These are phyloP conservation scores for Trichoderma gracile DNA, from an alignment of 2,329 filamentous ascomycete genomes.

Conservation along the genomic window DNA sequence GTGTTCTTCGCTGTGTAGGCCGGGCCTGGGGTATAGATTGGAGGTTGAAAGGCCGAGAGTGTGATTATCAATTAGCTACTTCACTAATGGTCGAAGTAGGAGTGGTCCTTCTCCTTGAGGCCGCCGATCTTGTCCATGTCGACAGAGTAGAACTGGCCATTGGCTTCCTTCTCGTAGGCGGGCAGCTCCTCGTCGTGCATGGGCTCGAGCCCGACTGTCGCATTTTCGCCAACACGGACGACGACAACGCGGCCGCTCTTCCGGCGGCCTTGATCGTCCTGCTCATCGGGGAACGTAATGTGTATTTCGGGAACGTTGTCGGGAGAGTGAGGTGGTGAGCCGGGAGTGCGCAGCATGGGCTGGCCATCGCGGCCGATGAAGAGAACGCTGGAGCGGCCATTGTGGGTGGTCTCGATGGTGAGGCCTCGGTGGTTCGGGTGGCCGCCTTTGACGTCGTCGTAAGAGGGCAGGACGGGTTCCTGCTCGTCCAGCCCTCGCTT, in stretches of 20 bases:
- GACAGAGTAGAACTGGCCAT: slow-evolving; percentile 83
- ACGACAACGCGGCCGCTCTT: slow-evolving; percentile 88
- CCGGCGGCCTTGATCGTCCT: slow-evolving; percentile 78
- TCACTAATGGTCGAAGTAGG: slow-evolving; percentile 39
- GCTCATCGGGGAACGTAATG: slow-evolving; percentile 96
- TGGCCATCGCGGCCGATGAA: slow-evolving; percentile 77
- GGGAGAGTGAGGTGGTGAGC: slow-evolving; percentile 74
- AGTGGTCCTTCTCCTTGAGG: slow-evolving; percentile 79
- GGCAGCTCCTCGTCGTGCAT: slow-evolving; percentile 78
- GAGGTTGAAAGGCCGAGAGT: background rate
- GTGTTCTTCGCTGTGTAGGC: slow-evolving; percentile 9
- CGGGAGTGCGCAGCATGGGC: slow-evolving; percentile 73
- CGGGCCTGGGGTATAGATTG: background rate
- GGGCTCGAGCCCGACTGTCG: slow-evolving; percentile 83
- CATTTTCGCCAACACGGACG: slow-evolving; percentile 84
- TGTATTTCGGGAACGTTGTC: slow-evolving; percentile 90
- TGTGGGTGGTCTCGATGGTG: slow-evolving; percentile 58
- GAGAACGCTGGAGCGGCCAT: slow-evolving; percentile 67
- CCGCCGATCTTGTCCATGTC: slow-evolving; percentile 95
- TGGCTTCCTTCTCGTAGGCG: slow-evolving; percentile 81
- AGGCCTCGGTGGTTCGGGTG: slow-evolving; percentile 56
- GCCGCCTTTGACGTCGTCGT: slow-evolving; percentile 60
- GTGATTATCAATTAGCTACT: slow-evolving; percentile 11
- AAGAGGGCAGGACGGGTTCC: slow-evolving; percentile 59
- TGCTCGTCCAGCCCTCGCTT: slow-evolving; percentile 50